Base-by-base conservation (phyloP, 2,329 filamentous ascomycete species). In the Dothiorella sarmentorum region DNA sequence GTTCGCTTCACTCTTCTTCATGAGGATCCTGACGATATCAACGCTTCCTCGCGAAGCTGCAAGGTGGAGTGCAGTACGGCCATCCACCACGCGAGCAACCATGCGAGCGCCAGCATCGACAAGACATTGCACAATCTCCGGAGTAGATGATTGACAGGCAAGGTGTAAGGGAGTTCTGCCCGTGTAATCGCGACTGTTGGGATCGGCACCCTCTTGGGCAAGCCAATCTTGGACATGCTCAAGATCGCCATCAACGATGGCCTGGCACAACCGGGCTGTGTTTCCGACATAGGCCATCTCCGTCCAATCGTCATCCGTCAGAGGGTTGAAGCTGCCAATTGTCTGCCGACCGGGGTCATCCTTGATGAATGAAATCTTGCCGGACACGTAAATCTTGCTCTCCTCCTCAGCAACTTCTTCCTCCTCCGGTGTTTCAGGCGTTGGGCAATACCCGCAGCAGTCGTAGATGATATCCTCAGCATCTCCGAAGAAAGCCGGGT, bases 271-370 rank as follows among this genome's bases (percentile, higher is more conserved):
- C 15, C 82, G 79, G 35, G 84, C 85, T 1, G 89, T 92, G 63
- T 91, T 89, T 10, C 90, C 89, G 33, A 95, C 81, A 64, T 95
- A 96, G 0, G 90, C 90, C 90, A 95, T 94, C 63, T 92, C 89
- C 0, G 90, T 94, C 89, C 90, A 95, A 67, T 94, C 90, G 52
- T 90, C 81, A 40, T 90, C 85, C 0, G 88, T 92, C 35, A 93
- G 79, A 0, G 90, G 91, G 65, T 94, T 88, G 75, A 95, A 95
- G 40, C 80, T 84, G 24, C 85, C 85, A 63, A 87, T 85, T 35
- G 80, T 75, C 73, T 94, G 91, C 58, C 91, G 81, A 17, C 91
- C 91, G 1, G 91, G 89, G 64, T 96, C 84, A 65, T 96, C 90
- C 62, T 86, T 87, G 64, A 94, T 78, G 71, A 95, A 95, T 0